Evolutionary conservation across 2,329 filamentous ascomycete genomes (phyloP), one percentile per base, ranked within the genome.

Genomic region (Alternaria consortialis): DNA sequence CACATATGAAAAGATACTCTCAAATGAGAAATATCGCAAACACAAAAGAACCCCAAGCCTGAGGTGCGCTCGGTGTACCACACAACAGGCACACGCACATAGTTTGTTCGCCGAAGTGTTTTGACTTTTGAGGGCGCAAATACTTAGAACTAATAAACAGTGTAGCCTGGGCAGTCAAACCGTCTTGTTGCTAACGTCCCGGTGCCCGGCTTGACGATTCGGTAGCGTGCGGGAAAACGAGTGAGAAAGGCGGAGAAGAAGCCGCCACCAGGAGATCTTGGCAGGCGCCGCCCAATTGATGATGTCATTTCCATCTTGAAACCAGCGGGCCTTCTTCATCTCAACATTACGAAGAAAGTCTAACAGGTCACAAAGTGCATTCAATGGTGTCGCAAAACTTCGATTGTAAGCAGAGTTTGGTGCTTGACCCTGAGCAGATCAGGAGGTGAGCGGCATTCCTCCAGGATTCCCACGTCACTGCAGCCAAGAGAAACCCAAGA

Each of bases 221-320:
- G 43, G 32, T 54, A 47, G 56, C 25, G 34, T 46, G 27, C 42
- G 42, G 42, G 31, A 39, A 54, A 15, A 2, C 20, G 25, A n/a
- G 27, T 32, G 15, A 29, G 27, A 39, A 37, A 42, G 27, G 36
- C 57, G 46, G 52, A 56, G 53, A 40, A 12, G 36, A 60, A 29
- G 29, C 57, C 53, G 53, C 29, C n/a, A 31, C 29, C 29, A 9
- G 40, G n/a, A 20, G 29, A 15, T 60, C 60, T 63, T 63, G 60
- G 60, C 60, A 37, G 15, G 43, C 6, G 34, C 2, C 6, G 34
- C 2, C 6, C 36, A 32, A 40, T 17, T 20, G 20, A 27, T 63
- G 60, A 56, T 56, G 60, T 63, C 56, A 58, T 55, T 29, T 12
- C 23, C 23, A 25, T 2, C 17, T 32, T 25, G 7, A 4, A 29